A percentile compares a stretch with the other conserved stretches of the same genome.
Evolutionary conservation across 2,329 filamentous ascomycete species (phyloP).

Genomic region (Fusarium sp.): DNA sequence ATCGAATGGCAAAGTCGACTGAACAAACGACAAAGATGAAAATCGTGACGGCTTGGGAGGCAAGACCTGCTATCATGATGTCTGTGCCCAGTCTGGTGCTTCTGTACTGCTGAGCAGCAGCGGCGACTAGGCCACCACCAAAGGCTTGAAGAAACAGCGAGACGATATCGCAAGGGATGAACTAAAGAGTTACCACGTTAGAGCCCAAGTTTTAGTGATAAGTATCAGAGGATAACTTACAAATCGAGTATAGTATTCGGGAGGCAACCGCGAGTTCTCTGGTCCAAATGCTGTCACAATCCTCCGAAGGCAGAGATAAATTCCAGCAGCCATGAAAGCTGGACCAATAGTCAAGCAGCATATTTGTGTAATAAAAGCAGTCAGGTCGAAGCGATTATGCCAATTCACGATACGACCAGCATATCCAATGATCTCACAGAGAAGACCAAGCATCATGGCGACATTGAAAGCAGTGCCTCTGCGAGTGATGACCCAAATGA

Average conservation of each 20-base stretch:
- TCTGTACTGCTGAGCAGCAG: slow-evolving; percentile 54
- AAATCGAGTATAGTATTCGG: slow-evolving; percentile 62
- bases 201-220: neutral
- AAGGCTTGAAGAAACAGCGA: slow-evolving; percentile 71
- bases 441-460: slow-evolving; percentile 66
- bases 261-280: slow-evolving; percentile 62
- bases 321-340: slow-evolving; percentile 72
- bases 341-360: slow-evolving; percentile 73
- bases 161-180: slow-evolving; percentile 73
- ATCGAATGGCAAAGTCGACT: slow-evolving; percentile 63
- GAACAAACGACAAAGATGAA: slow-evolving; percentile 65
- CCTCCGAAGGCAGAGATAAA: slow-evolving; percentile 71
- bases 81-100: slow-evolving; percentile 61
- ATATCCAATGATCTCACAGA: slow-evolving; percentile 71
- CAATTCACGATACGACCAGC: slow-evolving; percentile 67
- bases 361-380: slow-evolving; percentile 67
- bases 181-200: slow-evolving; percentile 52
- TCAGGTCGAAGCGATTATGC: slow-evolving; percentile 63
- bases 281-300: slow-evolving; percentile 63
- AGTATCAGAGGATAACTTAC: slow-evolving; percentile 48
- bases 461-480: slow-evolving; percentile 63
- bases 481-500: slow-evolving; percentile 58
- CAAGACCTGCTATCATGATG: slow-evolving; percentile 74
- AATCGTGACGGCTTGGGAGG: slow-evolving; percentile 70
- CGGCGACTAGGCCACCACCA: slow-evolving; percentile 68